phyloP scores from a whole-genome alignment of 495 filamentous ascomycete species.

The Peziza echinospora region DNA sequence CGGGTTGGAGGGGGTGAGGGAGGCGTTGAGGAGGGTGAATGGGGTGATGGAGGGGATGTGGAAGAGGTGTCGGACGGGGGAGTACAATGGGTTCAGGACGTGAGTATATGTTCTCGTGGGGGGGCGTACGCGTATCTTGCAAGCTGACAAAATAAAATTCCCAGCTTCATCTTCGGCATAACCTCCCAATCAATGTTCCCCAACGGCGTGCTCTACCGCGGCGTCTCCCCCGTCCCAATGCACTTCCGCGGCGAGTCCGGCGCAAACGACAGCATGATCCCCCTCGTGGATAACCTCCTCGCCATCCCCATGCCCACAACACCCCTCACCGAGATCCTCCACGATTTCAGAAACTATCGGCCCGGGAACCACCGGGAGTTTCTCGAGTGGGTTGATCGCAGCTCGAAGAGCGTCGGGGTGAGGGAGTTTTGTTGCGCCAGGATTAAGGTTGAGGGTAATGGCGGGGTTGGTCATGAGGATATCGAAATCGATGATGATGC shows the following conservation, averaged over 20 bases:
- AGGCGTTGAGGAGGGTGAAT: conserved; percentile 49
- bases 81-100: conserved; percentile 67
- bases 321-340: conserved; percentile 61
- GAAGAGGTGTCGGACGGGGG: conserved; percentile 34
- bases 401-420: conserved; percentile 32
- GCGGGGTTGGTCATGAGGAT: too few relatives aligned
- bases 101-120: background rate
- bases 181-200: conserved; percentile 81
- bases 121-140: background rate
- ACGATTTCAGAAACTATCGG: conserved; percentile 68
- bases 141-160: background rate
- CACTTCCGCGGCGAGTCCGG: conserved; percentile 72
- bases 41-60: conserved; percentile 10
- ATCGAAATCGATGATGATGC: conserved; percentile 32
- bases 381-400: conserved; percentile 42
- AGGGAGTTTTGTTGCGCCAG: conserved; percentile 42
- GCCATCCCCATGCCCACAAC: conserved; percentile 62
- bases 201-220: conserved; percentile 68
- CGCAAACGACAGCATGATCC: conserved; percentile 77
- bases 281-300: conserved; percentile 64
- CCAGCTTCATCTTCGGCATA: conserved; percentile 72
- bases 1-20: conserved; percentile 37
- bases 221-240: conserved; percentile 45
- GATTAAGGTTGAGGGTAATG: too few relatives aligned
- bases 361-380: conserved; percentile 72